Evolutionary conservation across 176 grass and related monocot genomes (phyloP), one percentile per base, ranked within the genome.

Genomic region (Aegilops sharonensis): DNA sequence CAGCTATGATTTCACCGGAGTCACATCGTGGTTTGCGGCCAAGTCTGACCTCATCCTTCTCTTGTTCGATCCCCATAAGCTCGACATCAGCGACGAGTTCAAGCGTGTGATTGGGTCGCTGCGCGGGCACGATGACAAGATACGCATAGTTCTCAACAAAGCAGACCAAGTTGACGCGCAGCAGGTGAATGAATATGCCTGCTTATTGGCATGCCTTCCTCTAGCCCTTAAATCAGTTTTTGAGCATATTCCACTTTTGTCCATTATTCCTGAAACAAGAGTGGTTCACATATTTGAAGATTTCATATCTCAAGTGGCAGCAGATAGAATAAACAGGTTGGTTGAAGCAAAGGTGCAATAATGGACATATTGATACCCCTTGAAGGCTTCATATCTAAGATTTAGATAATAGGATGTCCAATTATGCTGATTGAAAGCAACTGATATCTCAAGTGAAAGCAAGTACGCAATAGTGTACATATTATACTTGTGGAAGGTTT

Each of bases 151-250:
- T 81, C 79, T 92, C 32, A 95, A 95, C 81, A 95, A 95, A 59
- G 90, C 90, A 11, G 95, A 97, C 43, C 95, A 97, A 85, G 84
- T 97, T 79, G 95, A 97, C 36, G 80, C 92, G 10, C 92, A 97
- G 10, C 87, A 97, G 91, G 95, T 91, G 77, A 81, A 31, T 91
- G 72, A 81, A 24, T 68, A 21, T 25, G 68, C 52, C 50, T 6
- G 21, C 39, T 31, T n/a, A n/a, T 59, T 29, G 1, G 35, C 60
- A 6, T 78, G 20, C 61, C 81, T 71, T 89, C 78, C 35, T 64
- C 43, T 78, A 25, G 17, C 35, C 35, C 9, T 80, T 45, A 18
- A 31, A 20, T 8, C 2, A 57, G 0, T 57, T 67, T 18, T 57
- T 66, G 18, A 87, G 43, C 57, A 80, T 79, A 60, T 80, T 75